A percentile compares a stretch with the other conserved stretches of the same genome.
These are phyloP conservation scores for Rugosomyces carneus DNA, from an alignment of 1,284 basidiomycete species.

Conservation along the genomic window DNA sequence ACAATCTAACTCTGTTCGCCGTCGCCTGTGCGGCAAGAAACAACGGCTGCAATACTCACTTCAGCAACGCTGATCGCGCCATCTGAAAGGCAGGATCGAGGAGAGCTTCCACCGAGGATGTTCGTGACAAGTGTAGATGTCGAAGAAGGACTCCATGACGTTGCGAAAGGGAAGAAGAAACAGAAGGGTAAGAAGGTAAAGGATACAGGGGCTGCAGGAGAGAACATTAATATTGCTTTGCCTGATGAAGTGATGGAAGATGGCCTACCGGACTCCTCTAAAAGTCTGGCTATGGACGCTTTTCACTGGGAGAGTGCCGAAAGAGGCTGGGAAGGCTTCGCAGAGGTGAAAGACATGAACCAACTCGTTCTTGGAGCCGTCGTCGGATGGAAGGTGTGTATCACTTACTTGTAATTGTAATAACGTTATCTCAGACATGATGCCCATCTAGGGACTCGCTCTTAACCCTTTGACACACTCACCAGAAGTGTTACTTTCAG, in stretches of 20 bases:
- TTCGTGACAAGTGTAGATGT: conserved; percentile 67
- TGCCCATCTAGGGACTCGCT: conserved; percentile 38
- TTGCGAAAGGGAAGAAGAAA: conserved; percentile 24
- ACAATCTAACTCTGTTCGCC: neutral
- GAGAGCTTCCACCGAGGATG: conserved; percentile 50
- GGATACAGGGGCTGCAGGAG: neutral
- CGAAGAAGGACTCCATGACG: conserved; percentile 38
- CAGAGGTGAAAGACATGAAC: conserved; percentile 24
- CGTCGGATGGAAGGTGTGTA: conserved; percentile 50
- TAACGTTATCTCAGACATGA: conserved; percentile 1
- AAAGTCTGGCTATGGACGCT: conserved; percentile 3
- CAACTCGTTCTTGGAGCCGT: conserved; percentile 31
- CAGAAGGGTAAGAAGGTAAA: too few relatives aligned
- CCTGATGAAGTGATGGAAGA: conserved; percentile 8
- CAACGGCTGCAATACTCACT: neutral
- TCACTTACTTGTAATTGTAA: conserved; percentile 1
- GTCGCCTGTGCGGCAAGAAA: neutral
- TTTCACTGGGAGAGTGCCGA: conserved; percentile 38
- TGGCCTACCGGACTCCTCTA: conserved; percentile 9
- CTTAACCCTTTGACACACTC: conserved; percentile 48
- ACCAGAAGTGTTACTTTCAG: conserved; percentile 42
- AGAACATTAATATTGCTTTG: neutral
- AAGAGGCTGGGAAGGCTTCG: conserved; percentile 32
- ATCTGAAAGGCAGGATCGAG: conserved; percentile 48
- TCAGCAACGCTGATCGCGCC: conserved; percentile 51